Base-by-base conservation (phyloP, 768 basidiomycete species). In the Agrocybe praecox region DNA sequence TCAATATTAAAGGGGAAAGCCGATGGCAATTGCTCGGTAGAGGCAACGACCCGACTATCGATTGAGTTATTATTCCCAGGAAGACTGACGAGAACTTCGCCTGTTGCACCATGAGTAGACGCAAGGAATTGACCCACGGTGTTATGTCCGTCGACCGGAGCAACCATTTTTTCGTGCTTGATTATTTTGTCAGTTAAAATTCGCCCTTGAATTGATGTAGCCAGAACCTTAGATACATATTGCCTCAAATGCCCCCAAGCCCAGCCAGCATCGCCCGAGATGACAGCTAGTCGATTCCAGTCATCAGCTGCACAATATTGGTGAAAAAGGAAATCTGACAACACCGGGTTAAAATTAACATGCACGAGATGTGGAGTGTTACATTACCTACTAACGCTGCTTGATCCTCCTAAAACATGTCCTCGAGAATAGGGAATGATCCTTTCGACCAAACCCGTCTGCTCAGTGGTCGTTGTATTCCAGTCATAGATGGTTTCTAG, bases 1-100 rank as follows among this genome's bases (percentile, higher is more conserved):
- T 78, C 76, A 10, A 63, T 54, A 46, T 69, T 72, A 61, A 69
- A 76, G 1, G 73, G 69, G 59, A 74, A 78, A 22, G 74, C 69
- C 0, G 67, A 47, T 6, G 44, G 24, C 8, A 75, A 58, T 54
- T 78, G 65, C 34, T 67, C 40, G 0, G 75, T 73, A 2, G 78
- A 72, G 14, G 64, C 63, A 22, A 80, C 62, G 24, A 79, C 69
- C 2, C 66, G 69, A 2, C 59, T 51, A 53, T 76, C 76, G 17
- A 76, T 65, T 5, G 65, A 52, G 19, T 62, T 67, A 2, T 67
- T 62, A 40, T 61, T 69, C 23, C 68, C 72, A 0, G 66, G 66
- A 10, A 77, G 64, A 56, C 72, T 74, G 59, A 76, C 69, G 11
- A 66, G 50, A 23, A 68, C 60, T 11, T 64, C 63, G 7, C 79